Evolutionary conservation across 1,139 yeast species (phyloP).

Genomic region (Diutina catenulata): DNA sequence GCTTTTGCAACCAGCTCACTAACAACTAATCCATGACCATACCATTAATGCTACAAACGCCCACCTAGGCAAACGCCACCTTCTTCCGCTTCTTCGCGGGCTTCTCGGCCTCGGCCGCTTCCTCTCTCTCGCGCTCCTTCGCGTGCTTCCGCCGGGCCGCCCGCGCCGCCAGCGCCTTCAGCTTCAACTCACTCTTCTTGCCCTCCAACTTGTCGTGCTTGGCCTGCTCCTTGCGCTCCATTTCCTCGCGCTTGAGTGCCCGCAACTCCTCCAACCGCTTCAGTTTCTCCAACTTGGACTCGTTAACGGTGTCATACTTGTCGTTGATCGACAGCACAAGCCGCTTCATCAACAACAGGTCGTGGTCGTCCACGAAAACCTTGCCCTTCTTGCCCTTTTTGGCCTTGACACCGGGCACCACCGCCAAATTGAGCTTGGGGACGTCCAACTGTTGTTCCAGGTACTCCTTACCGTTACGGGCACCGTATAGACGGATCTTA

Average conservation of each 20-base stretch:
- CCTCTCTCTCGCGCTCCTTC: constrained; percentile 30
- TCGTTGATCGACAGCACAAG: constrained; percentile 75
- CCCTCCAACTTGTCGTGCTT: constrained; percentile 60
- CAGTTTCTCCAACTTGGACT: constrained; percentile 82
- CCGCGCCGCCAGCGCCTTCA: constrained; percentile 59
- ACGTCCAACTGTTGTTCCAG: constrained; percentile 68
- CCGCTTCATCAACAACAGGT: constrained; percentile 50
- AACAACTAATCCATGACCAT: no score
- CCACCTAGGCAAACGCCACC: constrained; percentile 33
- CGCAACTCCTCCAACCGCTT: constrained; percentile 83
- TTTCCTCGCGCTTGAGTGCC: constrained; percentile 74
- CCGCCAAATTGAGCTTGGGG: constrained; percentile 71
- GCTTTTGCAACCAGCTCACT: no score
- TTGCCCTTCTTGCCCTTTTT: constrained; percentile 87
- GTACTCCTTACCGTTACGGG: constrained; percentile 52
- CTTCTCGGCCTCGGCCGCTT: constrained; percentile 13
- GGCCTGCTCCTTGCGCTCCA: constrained; percentile 69
- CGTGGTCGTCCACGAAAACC: constrained; percentile 69
- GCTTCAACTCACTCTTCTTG: constrained; percentile 68
- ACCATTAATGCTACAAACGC: no score
- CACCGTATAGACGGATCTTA: constrained; percentile 55
- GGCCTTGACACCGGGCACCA: constrained; percentile 73
- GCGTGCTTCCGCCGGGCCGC: constrained; percentile 60
- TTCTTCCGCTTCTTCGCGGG: constrained; percentile 20
- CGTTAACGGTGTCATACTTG: constrained; percentile 68